These are phyloP conservation scores for Chrysanthemum lavandulifolium DNA, from an alignment of 129 eudicot genomes.

Conservation along the genomic window DNA sequence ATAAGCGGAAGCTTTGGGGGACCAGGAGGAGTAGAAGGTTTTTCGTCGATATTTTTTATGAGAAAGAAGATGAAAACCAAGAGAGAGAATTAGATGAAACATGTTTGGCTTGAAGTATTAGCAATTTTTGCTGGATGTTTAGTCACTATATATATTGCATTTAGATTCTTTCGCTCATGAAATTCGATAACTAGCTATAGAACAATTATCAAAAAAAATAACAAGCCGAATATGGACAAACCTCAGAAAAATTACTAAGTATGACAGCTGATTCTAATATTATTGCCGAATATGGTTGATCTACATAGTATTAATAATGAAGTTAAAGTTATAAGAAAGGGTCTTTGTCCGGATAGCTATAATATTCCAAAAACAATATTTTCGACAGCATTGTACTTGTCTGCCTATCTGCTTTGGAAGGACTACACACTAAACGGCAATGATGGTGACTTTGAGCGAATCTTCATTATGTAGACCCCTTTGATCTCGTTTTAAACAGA, in stretches of 20 bases:
- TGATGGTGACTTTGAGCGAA: too few species aligned
- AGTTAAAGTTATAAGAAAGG: neutral
- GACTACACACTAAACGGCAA: too few species aligned
- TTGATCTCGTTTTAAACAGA: too few species aligned
- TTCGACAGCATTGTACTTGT: too few species aligned
- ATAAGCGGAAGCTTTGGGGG: constrained; percentile 32
- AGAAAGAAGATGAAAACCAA: constrained; percentile 10
- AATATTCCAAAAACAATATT: too few species aligned
- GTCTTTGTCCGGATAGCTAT: neutral
- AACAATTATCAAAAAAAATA: too few species aligned
- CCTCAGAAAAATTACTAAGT: too few species aligned
- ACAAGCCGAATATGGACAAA: too few species aligned
- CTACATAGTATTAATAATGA: neutral
- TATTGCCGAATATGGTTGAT: neutral
- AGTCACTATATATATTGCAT: neutral
- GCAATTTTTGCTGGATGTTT: neutral
- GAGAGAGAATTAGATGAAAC: constrained; percentile 17
- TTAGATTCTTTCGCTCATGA: neutral
- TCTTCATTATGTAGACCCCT: too few species aligned
- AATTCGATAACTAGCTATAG: neutral
- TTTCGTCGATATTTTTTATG: constrained; percentile 13
- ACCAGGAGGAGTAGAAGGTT: constrained; percentile 30
- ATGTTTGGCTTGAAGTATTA: constrained; percentile 13
- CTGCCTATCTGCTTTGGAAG: too few species aligned
- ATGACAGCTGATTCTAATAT: too few species aligned